These are phyloP conservation scores for Ceratonia siliqua DNA, from an alignment of 306 rosid species.

Conservation along the genomic window DNA sequence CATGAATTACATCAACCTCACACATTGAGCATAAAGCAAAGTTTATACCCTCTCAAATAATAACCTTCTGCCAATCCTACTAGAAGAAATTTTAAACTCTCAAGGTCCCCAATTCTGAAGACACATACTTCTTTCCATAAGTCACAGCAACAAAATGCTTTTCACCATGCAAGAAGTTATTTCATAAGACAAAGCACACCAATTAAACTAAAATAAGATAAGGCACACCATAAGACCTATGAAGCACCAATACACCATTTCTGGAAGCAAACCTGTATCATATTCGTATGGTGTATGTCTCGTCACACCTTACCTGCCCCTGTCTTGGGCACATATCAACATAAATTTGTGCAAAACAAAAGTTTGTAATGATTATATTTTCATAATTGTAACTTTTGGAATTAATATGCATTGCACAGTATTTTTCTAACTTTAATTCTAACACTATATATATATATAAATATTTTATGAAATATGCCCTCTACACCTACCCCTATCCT, in stretches of 20 bases:
- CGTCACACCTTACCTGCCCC: too few relatives aligned
- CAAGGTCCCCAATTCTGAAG: not conserved
- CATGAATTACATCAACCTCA: constrained; percentile 5
- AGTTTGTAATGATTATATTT: too few relatives aligned
- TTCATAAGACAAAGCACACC: not conserved
- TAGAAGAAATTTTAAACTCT: not conserved
- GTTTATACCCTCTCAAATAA: not conserved
- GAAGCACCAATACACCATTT: not conserved
- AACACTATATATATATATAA: too few relatives aligned
- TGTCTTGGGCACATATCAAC: too few relatives aligned
- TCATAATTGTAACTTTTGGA: too few relatives aligned
- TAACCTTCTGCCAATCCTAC: not conserved
- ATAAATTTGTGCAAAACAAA: too few relatives aligned
- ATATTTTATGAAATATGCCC: too few relatives aligned
- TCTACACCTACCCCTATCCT: too few relatives aligned
- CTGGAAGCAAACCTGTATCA: not conserved
- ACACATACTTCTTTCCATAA: not conserved
- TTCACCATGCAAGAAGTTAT: not conserved
- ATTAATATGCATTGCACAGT: too few relatives aligned
- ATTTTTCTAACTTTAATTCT: too few relatives aligned
- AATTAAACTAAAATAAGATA: not conserved
- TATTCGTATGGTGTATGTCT: too few relatives aligned
- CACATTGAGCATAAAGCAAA: not conserved
- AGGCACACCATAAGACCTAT: not conserved
- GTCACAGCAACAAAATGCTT: not conserved